A percentile compares a stretch with the other conserved stretches of the same genome.
Evolutionary conservation across 805 yeast genomes (phyloP).

Genomic region (Metschnikowia picachoensis): DNA sequence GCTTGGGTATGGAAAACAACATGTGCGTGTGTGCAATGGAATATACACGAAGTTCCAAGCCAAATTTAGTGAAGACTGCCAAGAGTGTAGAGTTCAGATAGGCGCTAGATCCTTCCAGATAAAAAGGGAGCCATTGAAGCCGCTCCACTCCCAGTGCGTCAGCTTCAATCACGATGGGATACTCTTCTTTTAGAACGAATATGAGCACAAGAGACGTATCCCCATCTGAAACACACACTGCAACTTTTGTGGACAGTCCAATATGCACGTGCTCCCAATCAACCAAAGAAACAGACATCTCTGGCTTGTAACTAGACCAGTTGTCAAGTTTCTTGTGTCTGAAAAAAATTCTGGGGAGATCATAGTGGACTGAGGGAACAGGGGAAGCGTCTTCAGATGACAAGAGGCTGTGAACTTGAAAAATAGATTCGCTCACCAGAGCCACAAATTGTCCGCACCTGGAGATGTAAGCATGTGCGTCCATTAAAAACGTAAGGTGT

Average conservation of each 20-base stretch:
- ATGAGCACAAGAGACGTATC: constrained; percentile 21
- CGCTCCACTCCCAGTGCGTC: constrained; percentile 27
- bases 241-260: constrained; percentile 27
- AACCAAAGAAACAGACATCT: not conserved
- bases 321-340: not conserved
- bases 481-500: not conserved
- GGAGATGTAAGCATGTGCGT: constrained; percentile 10
- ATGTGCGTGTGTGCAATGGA: constrained; percentile 35
- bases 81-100: constrained; percentile 33
- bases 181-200: constrained; percentile 20
- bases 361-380: constrained; percentile 1
- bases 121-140: constrained; percentile 35
- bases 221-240: constrained; percentile 20
- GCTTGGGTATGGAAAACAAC: constrained; percentile 32
- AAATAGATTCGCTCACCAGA: constrained; percentile 1
- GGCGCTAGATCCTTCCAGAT: constrained; percentile 19
- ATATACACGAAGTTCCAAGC: constrained; percentile 30
- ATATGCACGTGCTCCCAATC: constrained; percentile 4
- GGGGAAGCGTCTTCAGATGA: not conserved
- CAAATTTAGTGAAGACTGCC: constrained; percentile 25
- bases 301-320: not conserved
- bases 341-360: constrained; percentile 5
- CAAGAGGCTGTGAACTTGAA: constrained; percentile 8
- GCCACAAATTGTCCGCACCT: constrained; percentile 23
- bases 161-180: constrained; percentile 33